Base-by-base conservation (phyloP, 305 asterid genomes). In the Solanum chacoense region DNA sequence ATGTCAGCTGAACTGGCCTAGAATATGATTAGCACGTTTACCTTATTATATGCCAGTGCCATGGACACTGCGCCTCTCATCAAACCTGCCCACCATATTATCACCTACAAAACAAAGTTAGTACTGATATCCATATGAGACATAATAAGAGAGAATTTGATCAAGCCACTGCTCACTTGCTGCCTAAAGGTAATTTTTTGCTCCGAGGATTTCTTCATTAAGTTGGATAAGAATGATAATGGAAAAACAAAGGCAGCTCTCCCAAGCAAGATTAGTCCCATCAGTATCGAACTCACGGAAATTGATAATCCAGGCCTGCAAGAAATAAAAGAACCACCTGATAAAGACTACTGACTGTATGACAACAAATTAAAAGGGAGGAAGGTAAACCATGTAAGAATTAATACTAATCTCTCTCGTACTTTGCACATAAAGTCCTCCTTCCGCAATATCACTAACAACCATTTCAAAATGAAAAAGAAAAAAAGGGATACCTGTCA, bases 171-270 rank as follows among this genome's bases (percentile, higher is more conserved):
- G 37, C 88, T 80, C 92, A 96, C 99, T 92, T 97, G 99, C 92
- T 97, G 94, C 92, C 92, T 94, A 65, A 97, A 89, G 83, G 87
- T 91, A 67, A 96, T 94, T 85, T 92, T 95, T 38, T 95, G 96
- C 28, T 88, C 50, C 6, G 89, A 89, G 38, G 92, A 87, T 91
- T 94, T 94, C 94, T 94, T 94, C 90, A 94, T 85, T 91, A 96
- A 89, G 94, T 96, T 96, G 45, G 97, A 91, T 92, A 96, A 86
- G 87, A 91, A 91, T 84, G 99, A 96, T 88, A 96, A 88, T 71
- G 98, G 98, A 88, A 96, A 95, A 88, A 96, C 98, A 88, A 96
- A 95, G 78, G 98, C 96, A 88, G 98, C 99, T 91, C 99, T 92
- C 87, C 98, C 98, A 55, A 92, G 89, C 93, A 95, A 88, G 87